Percentiles rank a stretch among this genome's conserved stretches.
These are phyloP conservation scores for Dendrobium officinale DNA, from an alignment of 106 monocot species.

Conservation along the genomic window DNA sequence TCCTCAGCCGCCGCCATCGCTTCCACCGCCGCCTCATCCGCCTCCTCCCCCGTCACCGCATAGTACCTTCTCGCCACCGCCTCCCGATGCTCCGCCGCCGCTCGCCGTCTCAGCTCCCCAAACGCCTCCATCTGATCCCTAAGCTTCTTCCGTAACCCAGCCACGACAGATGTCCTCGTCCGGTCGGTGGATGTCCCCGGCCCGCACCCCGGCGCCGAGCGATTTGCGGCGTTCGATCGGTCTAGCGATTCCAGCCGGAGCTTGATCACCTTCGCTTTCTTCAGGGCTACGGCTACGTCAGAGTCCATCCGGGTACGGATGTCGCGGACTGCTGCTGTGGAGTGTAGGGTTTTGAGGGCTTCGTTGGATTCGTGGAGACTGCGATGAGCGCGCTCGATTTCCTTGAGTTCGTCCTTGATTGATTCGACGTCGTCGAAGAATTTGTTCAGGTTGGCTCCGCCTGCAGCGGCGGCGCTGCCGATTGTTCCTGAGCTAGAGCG, in stretches of 20 bases:
- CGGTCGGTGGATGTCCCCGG: slow-evolving; percentile 76
- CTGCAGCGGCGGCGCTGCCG: slow-evolving; percentile 8
- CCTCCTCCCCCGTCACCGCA: slow-evolving; percentile 64
- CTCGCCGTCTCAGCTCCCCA: slow-evolving; percentile 35
- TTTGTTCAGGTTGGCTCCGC: slow-evolving; percentile 48
- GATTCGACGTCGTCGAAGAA: slow-evolving; percentile 81
- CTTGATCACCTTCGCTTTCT: slow-evolving; percentile 83
- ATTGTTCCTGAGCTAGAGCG: slow-evolving; percentile 7
- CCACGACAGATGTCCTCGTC: slow-evolving; percentile 67
- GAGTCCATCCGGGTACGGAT: slow-evolving; percentile 61
- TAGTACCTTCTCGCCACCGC: slow-evolving; percentile 63
- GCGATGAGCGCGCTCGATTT: slow-evolving; percentile 44
- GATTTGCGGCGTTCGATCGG: slow-evolving; percentile 81
- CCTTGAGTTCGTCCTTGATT: slow-evolving; percentile 66
- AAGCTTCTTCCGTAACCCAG: slow-evolving; percentile 65
- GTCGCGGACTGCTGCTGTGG: slow-evolving; percentile 39
- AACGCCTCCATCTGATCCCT: slow-evolving; percentile 71
- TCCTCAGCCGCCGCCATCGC: slow-evolving; percentile 47
- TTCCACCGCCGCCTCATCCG: slow-evolving; percentile 61
- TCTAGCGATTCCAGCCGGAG: slow-evolving; percentile 68
- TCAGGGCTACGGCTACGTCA: slow-evolving; percentile 58
- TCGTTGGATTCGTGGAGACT: slow-evolving; percentile 71
- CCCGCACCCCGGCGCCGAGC: slow-evolving; percentile 63
- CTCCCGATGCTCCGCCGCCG: slow-evolving; percentile 55
- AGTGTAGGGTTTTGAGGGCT: slow-evolving; percentile 52